These are phyloP conservation scores for Eucalyptus pauciflora DNA, from an alignment of 345 rosid species.

Conservation along the genomic window DNA sequence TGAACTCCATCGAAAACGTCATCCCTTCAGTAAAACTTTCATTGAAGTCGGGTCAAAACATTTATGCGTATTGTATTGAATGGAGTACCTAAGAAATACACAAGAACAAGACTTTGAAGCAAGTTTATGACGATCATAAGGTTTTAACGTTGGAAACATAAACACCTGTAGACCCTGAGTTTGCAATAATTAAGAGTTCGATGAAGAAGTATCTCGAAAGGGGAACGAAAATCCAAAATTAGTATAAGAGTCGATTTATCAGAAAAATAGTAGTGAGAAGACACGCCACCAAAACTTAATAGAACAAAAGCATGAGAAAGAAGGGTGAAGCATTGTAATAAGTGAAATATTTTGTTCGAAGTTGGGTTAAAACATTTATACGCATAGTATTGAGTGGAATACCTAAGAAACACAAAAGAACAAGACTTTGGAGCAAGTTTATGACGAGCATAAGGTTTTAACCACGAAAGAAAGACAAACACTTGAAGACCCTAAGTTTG, in stretches of 20 bases:
- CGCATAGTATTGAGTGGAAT: not conserved
- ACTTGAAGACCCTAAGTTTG: not conserved
- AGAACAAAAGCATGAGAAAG: not conserved
- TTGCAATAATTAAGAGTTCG: not conserved
- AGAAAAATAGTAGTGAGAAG: not conserved
- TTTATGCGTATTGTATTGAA: not conserved
- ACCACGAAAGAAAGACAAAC: not conserved
- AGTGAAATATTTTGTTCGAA: not conserved
- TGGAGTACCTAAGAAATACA: not conserved
- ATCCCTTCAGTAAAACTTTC: not conserved
- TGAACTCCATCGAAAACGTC: not conserved
- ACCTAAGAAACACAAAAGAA: not conserved
- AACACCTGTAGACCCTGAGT: not conserved
- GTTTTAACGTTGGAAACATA: not conserved
- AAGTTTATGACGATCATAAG: not conserved
- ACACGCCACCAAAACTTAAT: not conserved
- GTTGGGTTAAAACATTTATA: not conserved
- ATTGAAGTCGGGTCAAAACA: not conserved
- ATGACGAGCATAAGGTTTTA: not conserved
- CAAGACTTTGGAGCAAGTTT: not conserved
- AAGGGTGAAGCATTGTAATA: not conserved
- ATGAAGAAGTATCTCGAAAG: not conserved
- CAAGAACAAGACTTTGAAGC: not conserved
- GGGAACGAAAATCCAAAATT: not conserved
- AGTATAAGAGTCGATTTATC: not conserved